phyloP scores from a whole-genome alignment of 1,284 basidiomycete species.

The Schizopora paradoxa region DNA sequence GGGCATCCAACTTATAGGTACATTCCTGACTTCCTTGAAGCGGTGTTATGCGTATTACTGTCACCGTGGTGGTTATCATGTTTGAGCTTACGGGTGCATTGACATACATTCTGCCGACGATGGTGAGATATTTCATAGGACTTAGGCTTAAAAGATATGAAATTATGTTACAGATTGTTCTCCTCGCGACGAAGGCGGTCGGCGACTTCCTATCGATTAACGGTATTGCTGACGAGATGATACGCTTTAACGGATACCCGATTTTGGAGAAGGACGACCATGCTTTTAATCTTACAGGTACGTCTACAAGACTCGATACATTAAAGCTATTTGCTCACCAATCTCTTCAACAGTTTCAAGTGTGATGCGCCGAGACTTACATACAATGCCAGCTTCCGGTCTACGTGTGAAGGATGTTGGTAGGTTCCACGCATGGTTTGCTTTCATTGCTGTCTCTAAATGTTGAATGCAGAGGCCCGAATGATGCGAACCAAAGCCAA shows the following conservation, averaged over 20 bases:
- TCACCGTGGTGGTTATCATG: slow-evolving; percentile 98
- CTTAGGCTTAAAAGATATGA: background rate
- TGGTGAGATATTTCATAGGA: slow-evolving; percentile 53
- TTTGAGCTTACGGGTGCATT: slow-evolving; percentile 98
- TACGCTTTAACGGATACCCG: slow-evolving; percentile 95
- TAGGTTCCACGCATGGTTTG: slow-evolving; percentile 33
- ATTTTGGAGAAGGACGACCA: slow-evolving; percentile 94
- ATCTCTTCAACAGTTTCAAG: slow-evolving; percentile 59
- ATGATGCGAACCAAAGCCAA: slow-evolving; percentile 73
- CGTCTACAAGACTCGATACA: slow-evolving; percentile 22
- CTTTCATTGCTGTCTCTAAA: slow-evolving; percentile 1
- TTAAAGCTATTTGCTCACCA: slow-evolving; percentile 4
- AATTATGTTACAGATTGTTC: slow-evolving; percentile 68
- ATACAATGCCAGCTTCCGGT: slow-evolving; percentile 70
- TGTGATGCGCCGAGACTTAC: slow-evolving; percentile 82
- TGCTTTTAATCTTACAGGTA: slow-evolving; percentile 84
- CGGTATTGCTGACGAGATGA: slow-evolving; percentile 97
- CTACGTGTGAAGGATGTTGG: slow-evolving; percentile 76
- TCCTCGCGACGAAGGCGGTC: slow-evolving; percentile 94
- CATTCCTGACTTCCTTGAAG: slow-evolving; percentile 37
- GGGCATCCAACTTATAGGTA: slow-evolving; percentile 11
- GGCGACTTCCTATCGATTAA: slow-evolving; percentile 91
- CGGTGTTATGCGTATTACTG: slow-evolving; percentile 95
- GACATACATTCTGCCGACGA: slow-evolving; percentile 96
- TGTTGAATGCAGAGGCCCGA: slow-evolving; percentile 48